These are phyloP conservation scores for Blumeriella jaapii DNA, from an alignment of 2,329 filamentous ascomycete genomes.

Conservation along the genomic window DNA sequence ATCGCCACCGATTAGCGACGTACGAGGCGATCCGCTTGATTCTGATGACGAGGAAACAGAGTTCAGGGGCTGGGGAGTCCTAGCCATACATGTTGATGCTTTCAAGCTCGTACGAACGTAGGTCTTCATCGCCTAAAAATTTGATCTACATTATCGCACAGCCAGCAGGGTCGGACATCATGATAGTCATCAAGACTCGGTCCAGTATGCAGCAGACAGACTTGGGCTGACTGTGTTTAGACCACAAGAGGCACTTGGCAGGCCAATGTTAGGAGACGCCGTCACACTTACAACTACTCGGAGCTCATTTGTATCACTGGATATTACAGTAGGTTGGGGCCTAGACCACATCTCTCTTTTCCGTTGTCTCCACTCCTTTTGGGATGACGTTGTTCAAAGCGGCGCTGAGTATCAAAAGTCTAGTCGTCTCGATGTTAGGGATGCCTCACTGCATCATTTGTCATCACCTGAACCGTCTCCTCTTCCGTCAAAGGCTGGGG, in stretches of 20 bases:
- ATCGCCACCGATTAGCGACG: conserved; percentile 1
- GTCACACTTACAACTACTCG: neutral
- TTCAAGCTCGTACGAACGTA: conserved; percentile 14
- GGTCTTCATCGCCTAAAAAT: conserved; percentile 4
- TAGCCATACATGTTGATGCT: conserved; percentile 15
- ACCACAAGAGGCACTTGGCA: conserved; percentile 9
- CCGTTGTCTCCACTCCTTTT: too few relatives aligned
- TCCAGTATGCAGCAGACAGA: too few relatives aligned
- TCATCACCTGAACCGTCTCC: too few relatives aligned
- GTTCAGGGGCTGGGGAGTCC: conserved; percentile 22
- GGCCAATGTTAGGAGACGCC: neutral
- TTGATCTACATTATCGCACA: too few relatives aligned
- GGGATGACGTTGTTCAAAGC: too few relatives aligned
- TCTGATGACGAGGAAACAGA: conserved; percentile 2
- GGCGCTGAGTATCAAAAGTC: too few relatives aligned
- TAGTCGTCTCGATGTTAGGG: too few relatives aligned
- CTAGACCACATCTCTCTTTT: too few relatives aligned
- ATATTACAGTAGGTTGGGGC: conserved; percentile 3
- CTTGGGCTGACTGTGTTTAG: conserved; percentile 3
- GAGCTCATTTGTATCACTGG: neutral
- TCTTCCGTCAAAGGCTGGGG: too few relatives aligned
- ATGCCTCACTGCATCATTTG: too few relatives aligned
- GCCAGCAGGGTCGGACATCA: too few relatives aligned
- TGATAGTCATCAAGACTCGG: too few relatives aligned
- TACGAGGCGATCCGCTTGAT: neutral